Evolutionary conservation across 148 eudicot species (phyloP), one percentile per base, ranked within the genome.

Genomic region (Amaranthus palmeri): DNA sequence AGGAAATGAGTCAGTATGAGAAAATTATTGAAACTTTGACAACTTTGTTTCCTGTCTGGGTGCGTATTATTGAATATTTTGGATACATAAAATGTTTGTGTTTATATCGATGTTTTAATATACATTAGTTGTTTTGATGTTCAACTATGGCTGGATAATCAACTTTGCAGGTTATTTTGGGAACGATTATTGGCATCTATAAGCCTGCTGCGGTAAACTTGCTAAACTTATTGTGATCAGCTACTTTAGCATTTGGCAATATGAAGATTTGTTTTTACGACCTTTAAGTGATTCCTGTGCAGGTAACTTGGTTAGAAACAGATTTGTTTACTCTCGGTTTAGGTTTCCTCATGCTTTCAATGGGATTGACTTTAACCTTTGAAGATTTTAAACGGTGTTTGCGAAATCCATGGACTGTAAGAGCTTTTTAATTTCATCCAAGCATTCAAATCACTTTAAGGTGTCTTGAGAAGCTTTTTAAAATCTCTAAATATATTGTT

Each of bases 271-370:
- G 73, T 50, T 41, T 25, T 56, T 63, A 7, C 70, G 45, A 51
- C 46, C 10, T 48, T 13, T 65, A 55, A 54, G 77, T 58, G 67
- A 6, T 79, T 62, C 76, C 78, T 41, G 54, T 69, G 80, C 83
- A 92, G 98, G 98, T 96, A 68, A 90, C 99, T 74, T 96, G 99
- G 99, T 85, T 96, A 68, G 77, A 92, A 80, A 92, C 97, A 45
- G 99, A 96, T 79, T 87, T 92, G 57, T 96, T 96, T 77, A 96
- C 99, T 59, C 77, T 86, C 76, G 97, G 97, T 47, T 83, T 96
- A 87, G 97, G 99, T 71, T 96, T 96, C 76, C 99, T 96, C 74
- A 96, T 96, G 99, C 96, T 96, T 80, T 96, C 97, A 46, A 96
- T 96, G 99, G 99, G 99, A 57, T 78, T 92, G 88, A 96, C 97